Conservation (phyloP, 2,329 filamentous ascomycete genomes). For the Colletotrichum salicis region DNA sequence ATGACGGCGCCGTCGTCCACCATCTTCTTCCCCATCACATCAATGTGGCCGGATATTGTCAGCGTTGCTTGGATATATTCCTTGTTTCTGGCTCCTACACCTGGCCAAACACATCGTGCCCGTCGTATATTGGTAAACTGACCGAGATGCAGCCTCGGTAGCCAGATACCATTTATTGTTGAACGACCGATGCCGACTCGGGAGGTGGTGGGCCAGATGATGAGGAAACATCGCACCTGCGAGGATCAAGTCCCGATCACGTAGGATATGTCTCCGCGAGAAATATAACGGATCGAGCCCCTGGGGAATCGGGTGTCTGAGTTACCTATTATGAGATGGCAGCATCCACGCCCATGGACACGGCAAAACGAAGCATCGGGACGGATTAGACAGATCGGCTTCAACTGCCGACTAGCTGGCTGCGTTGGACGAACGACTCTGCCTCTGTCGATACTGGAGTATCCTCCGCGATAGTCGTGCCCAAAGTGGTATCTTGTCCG, state of each 20-base stretch:
- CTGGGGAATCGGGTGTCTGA: background rate
- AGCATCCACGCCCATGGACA: background rate
- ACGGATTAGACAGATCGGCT: background rate
- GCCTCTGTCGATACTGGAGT: background rate
- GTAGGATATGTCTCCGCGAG: background rate
- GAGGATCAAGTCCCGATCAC: background rate
- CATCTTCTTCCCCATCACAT: background rate
- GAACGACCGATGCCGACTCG: background rate
- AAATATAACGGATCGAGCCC: background rate
- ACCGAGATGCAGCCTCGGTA: too few relatives aligned
- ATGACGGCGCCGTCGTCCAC: background rate
- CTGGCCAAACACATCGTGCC: background rate
- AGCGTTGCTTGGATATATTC: background rate
- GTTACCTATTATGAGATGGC: background rate
- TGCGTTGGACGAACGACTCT: background rate
- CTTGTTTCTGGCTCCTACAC: background rate
- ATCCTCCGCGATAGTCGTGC: background rate
- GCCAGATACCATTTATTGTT: background rate
- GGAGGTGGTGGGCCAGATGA: background rate
- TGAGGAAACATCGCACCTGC: background rate
- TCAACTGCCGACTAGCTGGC: constrained; percentile 7
- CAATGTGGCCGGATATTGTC: background rate
- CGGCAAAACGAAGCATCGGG: background rate
- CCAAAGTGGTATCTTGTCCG: constrained; percentile 16
- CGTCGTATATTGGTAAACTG: background rate